Percentiles rank a stretch among this genome's conserved stretches.
Evolutionary conservation across 352 stramenopile species (phyloP).

Genomic region (Phytophthora hybrid): DNA sequence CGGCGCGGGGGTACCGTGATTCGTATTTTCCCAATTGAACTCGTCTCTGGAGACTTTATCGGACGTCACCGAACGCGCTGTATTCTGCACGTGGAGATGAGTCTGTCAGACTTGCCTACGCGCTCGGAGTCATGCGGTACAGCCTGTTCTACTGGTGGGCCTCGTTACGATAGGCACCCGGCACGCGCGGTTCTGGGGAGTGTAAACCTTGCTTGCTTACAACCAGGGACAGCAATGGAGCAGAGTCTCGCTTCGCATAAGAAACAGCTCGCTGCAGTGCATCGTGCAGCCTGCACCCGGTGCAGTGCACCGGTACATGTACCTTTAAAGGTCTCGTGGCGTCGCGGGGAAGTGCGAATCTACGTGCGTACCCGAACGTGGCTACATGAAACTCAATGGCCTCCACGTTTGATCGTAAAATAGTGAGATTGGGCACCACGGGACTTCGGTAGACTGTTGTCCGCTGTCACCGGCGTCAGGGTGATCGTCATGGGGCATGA

Average conservation of each 20-base stretch:
- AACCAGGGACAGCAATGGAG: background rate
- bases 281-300: too few species aligned
- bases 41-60: background rate
- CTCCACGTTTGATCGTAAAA: too few species aligned
- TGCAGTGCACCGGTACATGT: too few species aligned
- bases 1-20: too few species aligned
- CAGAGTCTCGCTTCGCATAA: background rate
- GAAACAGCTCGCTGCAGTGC: background rate
- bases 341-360: background rate
- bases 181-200: background rate
- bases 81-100: background rate
- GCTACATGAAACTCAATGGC: background rate
- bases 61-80: background rate
- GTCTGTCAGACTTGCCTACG: background rate
- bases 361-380: background rate
- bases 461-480: too few species aligned
- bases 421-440: too few species aligned
- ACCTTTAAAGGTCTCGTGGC: background rate
- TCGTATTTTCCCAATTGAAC: background rate
- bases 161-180: background rate
- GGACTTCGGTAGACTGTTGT: too few species aligned
- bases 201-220: slow-evolving; percentile 1
- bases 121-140: background rate
- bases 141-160: background rate
- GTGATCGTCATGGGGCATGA: too few species aligned